These are phyloP conservation scores for Helotiales sp. DNA, from an alignment of 2,329 filamentous ascomycete genomes.

Conservation along the genomic window DNA sequence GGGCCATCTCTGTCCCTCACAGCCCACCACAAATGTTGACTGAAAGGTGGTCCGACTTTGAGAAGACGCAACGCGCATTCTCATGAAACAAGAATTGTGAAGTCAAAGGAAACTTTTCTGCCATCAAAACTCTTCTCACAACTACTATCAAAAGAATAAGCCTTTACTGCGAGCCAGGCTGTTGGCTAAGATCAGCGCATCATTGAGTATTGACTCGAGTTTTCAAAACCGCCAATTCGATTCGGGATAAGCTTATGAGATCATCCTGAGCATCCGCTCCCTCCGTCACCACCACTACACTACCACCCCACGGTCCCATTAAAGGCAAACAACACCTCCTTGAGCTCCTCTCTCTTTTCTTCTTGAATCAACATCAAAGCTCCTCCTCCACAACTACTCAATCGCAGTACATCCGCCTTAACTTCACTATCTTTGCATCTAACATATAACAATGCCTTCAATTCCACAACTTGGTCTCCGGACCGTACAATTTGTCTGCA, in stretches of 20 bases:
- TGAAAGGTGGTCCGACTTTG: neutral
- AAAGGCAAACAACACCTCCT: conserved; percentile 10
- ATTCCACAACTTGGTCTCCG: conserved; percentile 37
- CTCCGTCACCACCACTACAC: conserved; percentile 8
- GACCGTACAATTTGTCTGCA: conserved; percentile 37
- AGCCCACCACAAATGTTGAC: conserved; percentile 6
- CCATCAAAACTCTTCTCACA: neutral
- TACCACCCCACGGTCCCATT: neutral
- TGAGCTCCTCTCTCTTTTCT: neutral
- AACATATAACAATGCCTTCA: conserved; percentile 28
- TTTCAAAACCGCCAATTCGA: neutral
- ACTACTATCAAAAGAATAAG: neutral
- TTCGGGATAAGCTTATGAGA: conserved; percentile 17
- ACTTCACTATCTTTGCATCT: neutral
- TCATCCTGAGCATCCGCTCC: conserved; percentile 11
- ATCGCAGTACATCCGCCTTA: neutral
- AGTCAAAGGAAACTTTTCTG: neutral
- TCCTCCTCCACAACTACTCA: neutral
- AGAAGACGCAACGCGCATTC: neutral
- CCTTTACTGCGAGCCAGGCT: neutral
- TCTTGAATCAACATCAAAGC: neutral
- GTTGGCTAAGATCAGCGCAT: conserved; percentile 15
- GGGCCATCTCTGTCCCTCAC: neutral
- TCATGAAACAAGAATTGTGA: conserved; percentile 6
- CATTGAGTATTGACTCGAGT: conserved; percentile 17